phyloP scores from a whole-genome alignment of 805 yeast species.

The Brettanomyces anomalus region DNA sequence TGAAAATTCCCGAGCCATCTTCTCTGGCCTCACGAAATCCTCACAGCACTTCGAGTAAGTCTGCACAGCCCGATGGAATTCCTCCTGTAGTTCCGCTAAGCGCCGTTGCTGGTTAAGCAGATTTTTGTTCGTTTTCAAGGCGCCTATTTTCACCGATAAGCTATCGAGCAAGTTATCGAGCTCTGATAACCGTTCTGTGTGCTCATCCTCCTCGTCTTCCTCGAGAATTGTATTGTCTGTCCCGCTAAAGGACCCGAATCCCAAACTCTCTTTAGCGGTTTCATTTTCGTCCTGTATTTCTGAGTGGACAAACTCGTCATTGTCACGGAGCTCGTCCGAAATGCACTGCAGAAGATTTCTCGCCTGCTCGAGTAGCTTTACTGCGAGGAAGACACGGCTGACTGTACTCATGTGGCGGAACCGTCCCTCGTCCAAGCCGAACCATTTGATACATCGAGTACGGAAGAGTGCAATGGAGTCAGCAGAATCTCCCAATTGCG shows the following conservation, averaged over 20 bases:
- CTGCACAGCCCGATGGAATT: conserved; percentile 8
- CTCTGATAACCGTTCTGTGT: conserved; percentile 8
- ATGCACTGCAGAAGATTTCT: conserved; percentile 7
- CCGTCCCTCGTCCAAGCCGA: conserved; percentile 6
- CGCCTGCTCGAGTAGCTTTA: conserved; percentile 10
- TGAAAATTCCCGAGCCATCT: background rate
- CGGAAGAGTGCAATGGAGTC: background rate
- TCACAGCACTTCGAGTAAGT: conserved; percentile 4
- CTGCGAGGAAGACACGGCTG: conserved; percentile 10
- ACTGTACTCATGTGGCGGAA: conserved; percentile 3
- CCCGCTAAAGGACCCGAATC: background rate
- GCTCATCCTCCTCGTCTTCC: conserved; percentile 5
- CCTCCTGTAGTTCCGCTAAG: conserved; percentile 5
- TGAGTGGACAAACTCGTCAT: background rate
- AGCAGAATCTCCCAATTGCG: background rate
- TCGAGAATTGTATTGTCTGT: conserved; percentile 11
- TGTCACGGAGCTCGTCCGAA: conserved; percentile 10
- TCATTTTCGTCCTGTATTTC: conserved; percentile 3
- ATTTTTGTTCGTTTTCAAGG: conserved; percentile 12
- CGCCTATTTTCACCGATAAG: conserved; percentile 13
- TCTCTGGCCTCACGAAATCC: background rate
- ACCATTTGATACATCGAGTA: conserved; percentile 6
- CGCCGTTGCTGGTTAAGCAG: conserved; percentile 7
- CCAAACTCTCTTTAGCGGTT: too few species aligned
- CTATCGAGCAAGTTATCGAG: conserved; percentile 11